phyloP scores from a whole-genome alignment of 495 filamentous ascomycete species.

The Aspergillus olivimuriae region DNA sequence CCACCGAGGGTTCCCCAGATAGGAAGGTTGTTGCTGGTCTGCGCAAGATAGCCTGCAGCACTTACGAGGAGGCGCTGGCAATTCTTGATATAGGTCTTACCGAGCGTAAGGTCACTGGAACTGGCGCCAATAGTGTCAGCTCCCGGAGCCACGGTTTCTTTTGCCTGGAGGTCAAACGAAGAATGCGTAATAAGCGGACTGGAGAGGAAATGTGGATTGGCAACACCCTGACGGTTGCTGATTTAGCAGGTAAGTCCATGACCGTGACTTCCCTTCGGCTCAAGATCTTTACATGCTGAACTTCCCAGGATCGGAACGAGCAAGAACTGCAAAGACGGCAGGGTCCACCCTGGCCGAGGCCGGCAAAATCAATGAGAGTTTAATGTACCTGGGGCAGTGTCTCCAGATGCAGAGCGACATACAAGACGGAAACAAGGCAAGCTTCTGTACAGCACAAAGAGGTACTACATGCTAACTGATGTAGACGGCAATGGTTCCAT shows the following conservation, averaged over 20 bases:
- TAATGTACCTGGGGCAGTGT: slow-evolving; percentile 98
- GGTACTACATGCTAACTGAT: slow-evolving; percentile 7
- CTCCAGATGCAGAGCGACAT: slow-evolving; percentile 89
- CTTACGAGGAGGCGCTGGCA: slow-evolving; percentile 77
- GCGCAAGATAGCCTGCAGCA: slow-evolving; percentile 83
- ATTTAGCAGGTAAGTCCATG: slow-evolving; percentile 67
- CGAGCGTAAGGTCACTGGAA: slow-evolving; percentile 83
- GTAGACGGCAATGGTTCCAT: slow-evolving; percentile 75
- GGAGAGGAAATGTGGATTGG: slow-evolving; percentile 64
- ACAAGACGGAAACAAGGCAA: slow-evolving; percentile 67
- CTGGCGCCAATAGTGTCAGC: slow-evolving; percentile 80
- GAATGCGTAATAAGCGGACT: slow-evolving; percentile 43
- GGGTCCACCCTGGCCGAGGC: slow-evolving; percentile 90
- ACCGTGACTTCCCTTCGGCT: neutral
- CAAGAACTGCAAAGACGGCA: slow-evolving; percentile 85
- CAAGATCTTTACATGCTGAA: slow-evolving; percentile 11
- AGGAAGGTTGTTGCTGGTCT: slow-evolving; percentile 88
- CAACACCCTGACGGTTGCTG: slow-evolving; percentile 81
- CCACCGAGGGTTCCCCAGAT: slow-evolving; percentile 75
- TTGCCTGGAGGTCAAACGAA: slow-evolving; percentile 88
- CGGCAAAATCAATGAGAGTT: slow-evolving; percentile 92
- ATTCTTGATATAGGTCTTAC: slow-evolving; percentile 86
- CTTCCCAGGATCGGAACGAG: slow-evolving; percentile 71
- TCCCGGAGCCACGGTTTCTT: slow-evolving; percentile 96
- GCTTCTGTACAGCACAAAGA: slow-evolving; percentile 8